These are phyloP conservation scores for Aspergillus incahuasiensis DNA, from an alignment of 495 filamentous ascomycete species.

Conservation along the genomic window DNA sequence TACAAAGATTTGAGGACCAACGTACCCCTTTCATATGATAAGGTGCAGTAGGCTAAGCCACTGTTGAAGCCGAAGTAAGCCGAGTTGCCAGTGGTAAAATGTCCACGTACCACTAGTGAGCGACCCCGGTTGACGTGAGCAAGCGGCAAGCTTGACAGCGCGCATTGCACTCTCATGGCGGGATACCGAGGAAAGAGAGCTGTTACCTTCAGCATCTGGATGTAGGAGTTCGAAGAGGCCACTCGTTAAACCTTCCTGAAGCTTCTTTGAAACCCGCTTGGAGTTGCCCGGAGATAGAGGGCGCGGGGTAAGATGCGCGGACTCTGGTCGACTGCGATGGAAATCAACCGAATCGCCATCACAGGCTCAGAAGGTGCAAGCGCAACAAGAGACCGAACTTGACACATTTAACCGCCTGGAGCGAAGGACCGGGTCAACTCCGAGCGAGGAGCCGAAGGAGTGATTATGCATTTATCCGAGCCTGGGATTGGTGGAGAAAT, in stretches of 20 bases:
- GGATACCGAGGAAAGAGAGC: too few species aligned
- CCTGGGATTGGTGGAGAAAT: background rate
- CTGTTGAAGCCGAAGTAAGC: too few species aligned
- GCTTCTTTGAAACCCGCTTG: background rate
- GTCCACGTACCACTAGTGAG: too few species aligned
- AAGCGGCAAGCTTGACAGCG: background rate
- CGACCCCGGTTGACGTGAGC: too few species aligned
- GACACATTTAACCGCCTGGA: slow-evolving; percentile 25
- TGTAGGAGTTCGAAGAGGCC: background rate
- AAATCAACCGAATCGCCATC: slow-evolving; percentile 4
- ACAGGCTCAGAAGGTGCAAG: background rate
- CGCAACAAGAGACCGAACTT: background rate
- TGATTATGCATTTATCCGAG: slow-evolving; percentile 14
- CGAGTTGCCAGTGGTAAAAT: too few species aligned
- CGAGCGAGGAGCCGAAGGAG: slow-evolving; percentile 4
- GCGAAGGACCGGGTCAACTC: background rate
- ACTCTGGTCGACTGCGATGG: background rate
- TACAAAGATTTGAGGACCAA: too few species aligned
- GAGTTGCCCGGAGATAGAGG: background rate
- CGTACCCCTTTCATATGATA: too few species aligned
- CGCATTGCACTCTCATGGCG: too few species aligned
- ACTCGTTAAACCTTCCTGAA: background rate
- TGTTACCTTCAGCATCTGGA: background rate
- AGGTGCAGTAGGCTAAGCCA: too few species aligned
- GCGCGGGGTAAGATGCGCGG: background rate